phyloP scores from a whole-genome alignment of 106 monocot genomes.

The Dioscorea alata region DNA sequence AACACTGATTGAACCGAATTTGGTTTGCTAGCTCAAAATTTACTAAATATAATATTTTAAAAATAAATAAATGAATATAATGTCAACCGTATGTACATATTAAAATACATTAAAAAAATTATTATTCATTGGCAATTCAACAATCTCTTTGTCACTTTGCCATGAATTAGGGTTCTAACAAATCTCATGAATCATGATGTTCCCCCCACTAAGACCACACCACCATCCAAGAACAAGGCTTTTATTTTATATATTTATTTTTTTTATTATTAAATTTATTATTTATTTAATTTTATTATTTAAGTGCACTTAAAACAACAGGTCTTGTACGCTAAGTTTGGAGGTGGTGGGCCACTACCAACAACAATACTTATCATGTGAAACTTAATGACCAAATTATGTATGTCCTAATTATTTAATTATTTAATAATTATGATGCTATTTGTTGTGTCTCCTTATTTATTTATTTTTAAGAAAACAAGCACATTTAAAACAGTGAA shows the following conservation, averaged over 20 bases:
- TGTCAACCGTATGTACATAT: too few relatives aligned
- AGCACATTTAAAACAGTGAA: too few relatives aligned
- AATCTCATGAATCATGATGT: slow-evolving; percentile 11
- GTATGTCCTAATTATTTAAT: too few relatives aligned
- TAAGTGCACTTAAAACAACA: background rate
- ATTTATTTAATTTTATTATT: slow-evolving; percentile 3
- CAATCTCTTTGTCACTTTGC: background rate
- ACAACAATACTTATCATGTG: background rate
- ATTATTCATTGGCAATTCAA: background rate
- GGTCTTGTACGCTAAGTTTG: slow-evolving; percentile 22
- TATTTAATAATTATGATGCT: too few relatives aligned
- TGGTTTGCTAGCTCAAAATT: too few relatives aligned
- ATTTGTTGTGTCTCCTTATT: too few relatives aligned
- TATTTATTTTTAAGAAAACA: too few relatives aligned
- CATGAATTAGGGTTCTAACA: background rate
- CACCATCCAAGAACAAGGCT: background rate
- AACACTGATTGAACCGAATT: too few relatives aligned
- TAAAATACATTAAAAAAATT: too few relatives aligned
- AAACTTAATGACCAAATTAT: background rate
- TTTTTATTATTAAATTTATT: slow-evolving; percentile 6
- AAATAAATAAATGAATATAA: too few relatives aligned
- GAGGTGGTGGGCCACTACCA: background rate
- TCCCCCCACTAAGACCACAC: background rate
- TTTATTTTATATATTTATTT: slow-evolving; percentile 1
- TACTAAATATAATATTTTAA: too few relatives aligned